phyloP scores from a whole-genome alignment of 75 land plant species.

The Pinus taeda region DNA sequence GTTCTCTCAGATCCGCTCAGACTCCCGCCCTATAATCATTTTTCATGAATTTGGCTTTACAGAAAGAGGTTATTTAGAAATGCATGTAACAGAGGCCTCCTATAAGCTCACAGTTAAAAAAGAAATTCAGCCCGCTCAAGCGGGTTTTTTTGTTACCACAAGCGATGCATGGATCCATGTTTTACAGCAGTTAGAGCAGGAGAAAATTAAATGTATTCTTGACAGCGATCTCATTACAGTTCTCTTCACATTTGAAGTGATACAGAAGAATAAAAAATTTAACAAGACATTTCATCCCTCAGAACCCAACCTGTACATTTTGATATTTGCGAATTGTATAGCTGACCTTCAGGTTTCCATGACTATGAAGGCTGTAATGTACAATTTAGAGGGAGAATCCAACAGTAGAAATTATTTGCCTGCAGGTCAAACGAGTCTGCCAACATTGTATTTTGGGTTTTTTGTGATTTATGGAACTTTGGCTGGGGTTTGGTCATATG shows the following conservation, averaged over 20 bases:
- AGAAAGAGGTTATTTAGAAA: background rate
- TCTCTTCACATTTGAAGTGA: background rate
- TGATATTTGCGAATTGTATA: constrained; percentile 7
- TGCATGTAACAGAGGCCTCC: background rate
- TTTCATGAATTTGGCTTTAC: constrained; percentile 7
- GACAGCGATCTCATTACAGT: background rate
- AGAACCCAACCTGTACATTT: background rate
- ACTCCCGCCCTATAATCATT: background rate
- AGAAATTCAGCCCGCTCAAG: background rate
- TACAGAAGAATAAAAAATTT: background rate
- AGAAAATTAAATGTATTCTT: constrained; percentile 2
- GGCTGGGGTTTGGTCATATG: constrained; percentile 21
- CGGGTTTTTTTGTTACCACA: constrained; percentile 2
- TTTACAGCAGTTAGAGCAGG: constrained; percentile 10
- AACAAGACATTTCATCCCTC: background rate
- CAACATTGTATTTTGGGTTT: constrained; percentile 24
- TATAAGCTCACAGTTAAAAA: constrained; percentile 1
- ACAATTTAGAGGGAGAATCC: background rate
- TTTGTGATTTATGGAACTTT: constrained; percentile 20
- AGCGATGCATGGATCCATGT: background rate
- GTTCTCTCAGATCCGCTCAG: background rate
- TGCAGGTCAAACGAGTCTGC: constrained; percentile 30
- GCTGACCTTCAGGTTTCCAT: constrained; percentile 2
- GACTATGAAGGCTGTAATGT: constrained; percentile 4
- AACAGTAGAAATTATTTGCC: constrained; percentile 20